Conservation (phyloP, 2,329 filamentous ascomycete genomes). For the Massarina eburnea region DNA sequence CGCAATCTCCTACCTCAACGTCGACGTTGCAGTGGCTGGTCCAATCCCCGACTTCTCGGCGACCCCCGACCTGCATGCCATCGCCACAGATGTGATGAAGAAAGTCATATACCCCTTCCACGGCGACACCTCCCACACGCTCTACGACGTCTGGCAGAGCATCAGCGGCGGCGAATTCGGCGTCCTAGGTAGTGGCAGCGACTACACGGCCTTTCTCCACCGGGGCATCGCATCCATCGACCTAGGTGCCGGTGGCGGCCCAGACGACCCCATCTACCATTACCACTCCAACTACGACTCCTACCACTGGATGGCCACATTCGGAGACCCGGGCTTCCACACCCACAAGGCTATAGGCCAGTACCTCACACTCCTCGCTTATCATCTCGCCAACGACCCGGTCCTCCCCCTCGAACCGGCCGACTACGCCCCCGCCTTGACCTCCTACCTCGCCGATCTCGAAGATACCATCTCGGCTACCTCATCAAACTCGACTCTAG, state of each 20-base stretch:
- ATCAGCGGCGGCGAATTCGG: slow-evolving; percentile 44
- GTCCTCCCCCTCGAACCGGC: slow-evolving; percentile 44
- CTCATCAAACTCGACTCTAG: slow-evolving; percentile 30
- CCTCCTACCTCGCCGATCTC: slow-evolving; percentile 39
- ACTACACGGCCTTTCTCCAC: slow-evolving; percentile 52
- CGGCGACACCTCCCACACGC: slow-evolving; percentile 41
- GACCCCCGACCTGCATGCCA: slow-evolving; percentile 45
- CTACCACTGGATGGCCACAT: slow-evolving; percentile 56
- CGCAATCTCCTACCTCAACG: slow-evolving; percentile 54
- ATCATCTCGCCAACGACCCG: slow-evolving; percentile 44
- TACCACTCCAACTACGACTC: slow-evolving; percentile 53
- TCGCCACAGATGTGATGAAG: slow-evolving; percentile 42
- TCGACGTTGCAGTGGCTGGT: slow-evolving; percentile 53
- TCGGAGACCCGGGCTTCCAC: slow-evolving; percentile 54
- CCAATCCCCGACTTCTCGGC: slow-evolving; percentile 43
- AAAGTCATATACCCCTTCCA: slow-evolving; percentile 46
- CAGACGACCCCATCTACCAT: slow-evolving; percentile 48
- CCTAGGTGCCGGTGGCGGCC: slow-evolving; percentile 40
- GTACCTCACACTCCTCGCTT: slow-evolving; percentile 47
- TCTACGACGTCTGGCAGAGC: slow-evolving; percentile 50
- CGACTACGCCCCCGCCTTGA: slow-evolving; percentile 43
- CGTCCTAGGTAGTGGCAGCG: slow-evolving; percentile 50
- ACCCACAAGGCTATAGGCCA: slow-evolving; percentile 55
- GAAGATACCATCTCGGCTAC: slow-evolving; percentile 27
- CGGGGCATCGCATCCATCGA: slow-evolving; percentile 48